Evolutionary conservation across 2,329 filamentous ascomycete genomes (phyloP), one percentile per base, ranked within the genome.

Genomic region (Diplodia scrobiculata): DNA sequence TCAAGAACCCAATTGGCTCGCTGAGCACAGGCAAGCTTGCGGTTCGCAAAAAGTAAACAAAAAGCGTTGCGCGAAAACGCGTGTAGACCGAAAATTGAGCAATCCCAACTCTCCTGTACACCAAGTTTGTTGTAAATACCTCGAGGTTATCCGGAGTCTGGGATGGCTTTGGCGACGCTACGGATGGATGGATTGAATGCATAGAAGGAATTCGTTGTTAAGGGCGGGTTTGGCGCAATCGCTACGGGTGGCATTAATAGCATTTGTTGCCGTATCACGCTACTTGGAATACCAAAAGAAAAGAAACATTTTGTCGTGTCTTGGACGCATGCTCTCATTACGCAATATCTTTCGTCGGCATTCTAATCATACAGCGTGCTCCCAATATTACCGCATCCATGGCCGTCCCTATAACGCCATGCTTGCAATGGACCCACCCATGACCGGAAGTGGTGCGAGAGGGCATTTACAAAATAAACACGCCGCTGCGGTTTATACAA

Each of bases 391-490:
- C 48, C 60, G 60, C 63, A 47, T 47, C 63, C 63, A 65, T 54
- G 52, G 63, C 63, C 52, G 17, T 52, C 52, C 63, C 25, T 34
- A 65, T 65, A 65, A 78, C 76, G 76, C 76, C 76, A 73, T 77
- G 76, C 76, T 78, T 70, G 70, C 72, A 74, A 76, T 73, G 72
- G 48, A 51, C 58, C 65, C 58, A 45, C 64, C 47, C 48, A 66
- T 51, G 64, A 29, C 53, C 52, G 10, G 47, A 52, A 27, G 53
- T 29, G 36, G 62, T 38, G 45, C 32, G 47, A 66, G 65, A 54
- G 65, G 65, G 58, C 65, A 66, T 66, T 53, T 66, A 66, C 65
- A 66, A 41, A 66, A 66, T 53, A 54, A 54, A 54, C 50, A 62
- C 58, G 53, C 64, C 54, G 53, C 64, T 36, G 53, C 53, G 54